These are phyloP conservation scores for Blastosporella zonata DNA, from an alignment of 1,284 basidiomycete genomes.

Conservation along the genomic window DNA sequence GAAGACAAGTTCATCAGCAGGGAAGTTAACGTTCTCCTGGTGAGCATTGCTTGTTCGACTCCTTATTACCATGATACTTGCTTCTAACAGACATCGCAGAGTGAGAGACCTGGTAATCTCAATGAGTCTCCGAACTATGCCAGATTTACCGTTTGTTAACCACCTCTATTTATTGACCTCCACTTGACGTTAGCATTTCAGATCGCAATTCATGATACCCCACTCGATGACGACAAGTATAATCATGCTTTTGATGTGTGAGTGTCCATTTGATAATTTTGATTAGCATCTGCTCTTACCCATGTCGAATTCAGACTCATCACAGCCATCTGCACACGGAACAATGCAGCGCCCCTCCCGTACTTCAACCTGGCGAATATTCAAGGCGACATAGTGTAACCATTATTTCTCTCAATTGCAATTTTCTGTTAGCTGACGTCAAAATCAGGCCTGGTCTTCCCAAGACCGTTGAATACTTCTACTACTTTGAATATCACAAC, in stretches of 20 bases:
- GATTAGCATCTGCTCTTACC: neutral
- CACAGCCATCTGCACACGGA: neutral
- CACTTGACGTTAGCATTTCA: too few relatives aligned
- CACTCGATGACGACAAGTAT: too few relatives aligned
- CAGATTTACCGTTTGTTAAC: too few relatives aligned
- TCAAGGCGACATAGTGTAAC: slow-evolving; percentile 22
- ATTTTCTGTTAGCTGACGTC: neutral
- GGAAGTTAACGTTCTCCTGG: too few relatives aligned
- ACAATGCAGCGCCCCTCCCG: neutral
- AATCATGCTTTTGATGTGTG: neutral
- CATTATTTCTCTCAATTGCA: neutral
- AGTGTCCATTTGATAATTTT: neutral
- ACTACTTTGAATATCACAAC: slow-evolving; percentile 18
- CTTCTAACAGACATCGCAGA: too few relatives aligned
- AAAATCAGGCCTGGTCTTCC: slow-evolving; percentile 19
- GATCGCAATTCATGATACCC: too few relatives aligned
- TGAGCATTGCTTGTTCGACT: too few relatives aligned
- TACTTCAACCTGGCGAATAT: slow-evolving; percentile 9
- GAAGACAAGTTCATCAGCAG: too few relatives aligned
- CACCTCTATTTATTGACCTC: too few relatives aligned
- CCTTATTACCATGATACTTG: too few relatives aligned
- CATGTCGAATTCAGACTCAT: neutral
- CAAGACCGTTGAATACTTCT: slow-evolving; percentile 22
- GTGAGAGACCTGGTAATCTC: too few relatives aligned
- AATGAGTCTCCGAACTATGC: too few relatives aligned